phyloP scores from a whole-genome alignment of 139 green algal species.

The Tetratostichococcus sp. region DNA sequence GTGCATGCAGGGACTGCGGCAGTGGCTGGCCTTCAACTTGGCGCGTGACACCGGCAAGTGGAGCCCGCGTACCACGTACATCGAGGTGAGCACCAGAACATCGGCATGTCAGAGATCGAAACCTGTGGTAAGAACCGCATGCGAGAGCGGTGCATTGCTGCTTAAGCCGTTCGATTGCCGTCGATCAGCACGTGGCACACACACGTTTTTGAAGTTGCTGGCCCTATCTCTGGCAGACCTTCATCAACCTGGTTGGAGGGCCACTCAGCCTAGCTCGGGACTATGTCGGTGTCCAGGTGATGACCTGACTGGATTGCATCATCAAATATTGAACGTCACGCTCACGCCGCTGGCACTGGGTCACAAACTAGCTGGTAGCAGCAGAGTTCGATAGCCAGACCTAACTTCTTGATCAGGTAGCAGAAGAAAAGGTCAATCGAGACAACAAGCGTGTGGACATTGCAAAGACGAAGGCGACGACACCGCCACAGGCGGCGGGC shows the following conservation, averaged over 20 bases:
- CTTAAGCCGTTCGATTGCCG: neutral
- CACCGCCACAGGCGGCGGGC: neutral
- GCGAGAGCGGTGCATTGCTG: conserved; percentile 2
- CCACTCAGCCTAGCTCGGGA: neutral
- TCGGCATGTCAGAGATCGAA: neutral
- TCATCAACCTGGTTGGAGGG: neutral
- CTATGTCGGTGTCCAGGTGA: neutral
- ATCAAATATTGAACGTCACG: neutral
- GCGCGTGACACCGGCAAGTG: neutral
- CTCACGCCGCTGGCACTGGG: neutral
- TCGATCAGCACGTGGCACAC: neutral
- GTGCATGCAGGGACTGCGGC: conserved; percentile 7
- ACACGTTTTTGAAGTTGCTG: neutral
- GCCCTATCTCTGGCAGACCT: neutral
- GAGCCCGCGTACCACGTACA: conserved; percentile 5
- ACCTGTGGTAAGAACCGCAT: neutral
- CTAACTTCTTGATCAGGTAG: neutral
- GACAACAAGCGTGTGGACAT: neutral
- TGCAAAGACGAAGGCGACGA: neutral
- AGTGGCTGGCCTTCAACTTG: conserved; percentile 13
- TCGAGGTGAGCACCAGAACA: conserved; percentile 1
- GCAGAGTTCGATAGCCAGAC: too few relatives aligned
- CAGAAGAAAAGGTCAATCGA: too few relatives aligned
- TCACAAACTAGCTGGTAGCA: neutral
- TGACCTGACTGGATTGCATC: neutral